Evolutionary conservation across 129 eudicot species (phyloP).

Genomic region (Oenanthe sinensis): DNA sequence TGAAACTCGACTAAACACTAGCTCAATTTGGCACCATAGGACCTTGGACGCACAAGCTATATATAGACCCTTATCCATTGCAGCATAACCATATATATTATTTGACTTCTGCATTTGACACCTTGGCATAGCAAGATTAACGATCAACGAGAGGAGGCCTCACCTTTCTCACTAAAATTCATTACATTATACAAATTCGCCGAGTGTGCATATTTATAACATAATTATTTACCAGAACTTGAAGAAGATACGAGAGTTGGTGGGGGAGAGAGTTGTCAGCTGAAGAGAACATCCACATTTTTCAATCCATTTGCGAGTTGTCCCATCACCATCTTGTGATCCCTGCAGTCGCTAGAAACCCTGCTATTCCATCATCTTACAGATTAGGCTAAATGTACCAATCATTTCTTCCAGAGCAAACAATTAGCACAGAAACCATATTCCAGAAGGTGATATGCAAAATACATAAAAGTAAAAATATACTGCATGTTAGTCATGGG

Average conservation of each 20-base stretch:
- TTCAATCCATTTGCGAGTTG: neutral
- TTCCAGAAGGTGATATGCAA: neutral
- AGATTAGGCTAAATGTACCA: neutral
- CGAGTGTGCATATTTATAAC: neutral
- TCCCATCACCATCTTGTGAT: no score
- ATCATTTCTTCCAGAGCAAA: neutral
- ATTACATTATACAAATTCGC: neutral
- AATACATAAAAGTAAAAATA: neutral
- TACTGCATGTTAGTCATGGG: neutral
- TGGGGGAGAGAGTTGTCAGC: neutral
- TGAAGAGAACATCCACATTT: neutral
- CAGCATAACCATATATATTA: neutral
- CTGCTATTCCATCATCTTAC: neutral
- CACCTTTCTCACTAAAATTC: neutral
- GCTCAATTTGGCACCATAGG: neutral
- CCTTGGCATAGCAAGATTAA: neutral
- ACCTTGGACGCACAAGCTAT: neutral
- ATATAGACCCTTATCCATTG: neutral
- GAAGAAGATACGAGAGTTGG: neutral
- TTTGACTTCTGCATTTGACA: neutral
- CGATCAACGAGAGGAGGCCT: neutral
- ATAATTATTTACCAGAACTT: neutral
- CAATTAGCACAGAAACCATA: neutral
- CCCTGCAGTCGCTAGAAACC: neutral
- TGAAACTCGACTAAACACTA: neutral